Conservation (phyloP, 1,284 basidiomycete species). For the Cutaneotrichosporon sp. region DNA sequence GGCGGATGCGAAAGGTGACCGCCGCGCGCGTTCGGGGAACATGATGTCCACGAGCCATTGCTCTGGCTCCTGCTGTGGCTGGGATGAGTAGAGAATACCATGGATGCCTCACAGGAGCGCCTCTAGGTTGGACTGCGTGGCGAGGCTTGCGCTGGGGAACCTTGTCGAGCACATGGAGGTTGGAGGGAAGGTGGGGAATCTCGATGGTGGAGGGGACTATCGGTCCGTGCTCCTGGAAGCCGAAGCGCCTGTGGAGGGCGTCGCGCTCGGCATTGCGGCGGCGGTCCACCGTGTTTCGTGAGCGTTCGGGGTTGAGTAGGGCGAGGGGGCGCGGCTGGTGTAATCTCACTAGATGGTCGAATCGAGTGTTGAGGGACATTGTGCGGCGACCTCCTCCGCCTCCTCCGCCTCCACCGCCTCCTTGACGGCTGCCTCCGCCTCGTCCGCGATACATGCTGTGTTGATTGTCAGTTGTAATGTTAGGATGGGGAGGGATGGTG, state of each 20-base stretch:
- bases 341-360: neutral
- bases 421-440: neutral
- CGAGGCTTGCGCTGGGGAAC: neutral
- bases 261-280: neutral
- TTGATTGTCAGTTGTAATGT: neutral
- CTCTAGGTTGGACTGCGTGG: neutral
- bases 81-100: neutral
- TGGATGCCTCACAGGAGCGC: neutral
- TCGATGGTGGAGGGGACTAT: neutral
- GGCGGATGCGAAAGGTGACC: no score
- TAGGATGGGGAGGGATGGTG: neutral
- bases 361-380: neutral
- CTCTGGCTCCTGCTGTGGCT: neutral
- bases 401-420: no score
- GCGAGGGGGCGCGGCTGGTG: neutral
- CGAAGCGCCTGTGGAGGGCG: slow-evolving; percentile 5
- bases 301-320: neutral
- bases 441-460: neutral
- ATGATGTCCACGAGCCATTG: slow-evolving; percentile 11
- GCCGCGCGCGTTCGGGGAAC: neutral
- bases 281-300: neutral
- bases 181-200: neutral
- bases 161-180: neutral
- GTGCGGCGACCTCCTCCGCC: neutral
- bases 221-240: neutral